Conservation (phyloP, 1,284 basidiomycete species). For the Sanghuangporus baumii region DNA sequence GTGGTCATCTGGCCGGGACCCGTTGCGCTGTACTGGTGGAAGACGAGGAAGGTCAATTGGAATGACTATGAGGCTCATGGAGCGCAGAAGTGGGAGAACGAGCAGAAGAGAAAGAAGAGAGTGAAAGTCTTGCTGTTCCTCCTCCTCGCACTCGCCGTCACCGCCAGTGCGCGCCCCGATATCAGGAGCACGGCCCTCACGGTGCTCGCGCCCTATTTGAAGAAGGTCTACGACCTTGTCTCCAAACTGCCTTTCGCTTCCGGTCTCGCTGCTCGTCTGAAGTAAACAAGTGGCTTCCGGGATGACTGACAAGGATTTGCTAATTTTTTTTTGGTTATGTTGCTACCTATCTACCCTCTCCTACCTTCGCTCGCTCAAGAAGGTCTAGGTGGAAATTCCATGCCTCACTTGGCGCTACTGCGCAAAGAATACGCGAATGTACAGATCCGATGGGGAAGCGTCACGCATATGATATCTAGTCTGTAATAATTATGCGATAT, state of each 20-base stretch:
- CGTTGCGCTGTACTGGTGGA: slow-evolving; percentile 28
- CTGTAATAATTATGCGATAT: background rate
- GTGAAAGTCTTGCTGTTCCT: background rate
- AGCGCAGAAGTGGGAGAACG: slow-evolving; percentile 26
- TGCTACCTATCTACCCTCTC: background rate
- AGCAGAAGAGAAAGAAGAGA: slow-evolving; percentile 4
- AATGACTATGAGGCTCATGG: slow-evolving; percentile 22
- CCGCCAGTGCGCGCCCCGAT: background rate
- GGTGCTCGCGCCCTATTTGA: background rate
- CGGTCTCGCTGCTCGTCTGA: background rate
- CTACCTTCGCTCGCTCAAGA: too few relatives aligned
- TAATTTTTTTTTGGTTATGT: background rate
- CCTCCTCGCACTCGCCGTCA: background rate
- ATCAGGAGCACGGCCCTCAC: background rate
- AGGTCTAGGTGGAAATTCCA: too few relatives aligned
- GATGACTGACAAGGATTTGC: background rate
- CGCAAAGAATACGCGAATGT: background rate
- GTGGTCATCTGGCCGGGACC: slow-evolving; percentile 27
- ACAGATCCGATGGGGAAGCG: background rate
- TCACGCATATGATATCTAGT: background rate
- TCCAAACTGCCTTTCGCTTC: background rate
- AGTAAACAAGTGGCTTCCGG: background rate
- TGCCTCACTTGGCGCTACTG: too few relatives aligned
- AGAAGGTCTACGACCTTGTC: background rate
- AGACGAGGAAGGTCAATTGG: slow-evolving; percentile 25